Evolutionary conservation across 2,329 filamentous ascomycete genomes (phyloP).

Genomic region (Dothidotthia symphoricarpi): DNA sequence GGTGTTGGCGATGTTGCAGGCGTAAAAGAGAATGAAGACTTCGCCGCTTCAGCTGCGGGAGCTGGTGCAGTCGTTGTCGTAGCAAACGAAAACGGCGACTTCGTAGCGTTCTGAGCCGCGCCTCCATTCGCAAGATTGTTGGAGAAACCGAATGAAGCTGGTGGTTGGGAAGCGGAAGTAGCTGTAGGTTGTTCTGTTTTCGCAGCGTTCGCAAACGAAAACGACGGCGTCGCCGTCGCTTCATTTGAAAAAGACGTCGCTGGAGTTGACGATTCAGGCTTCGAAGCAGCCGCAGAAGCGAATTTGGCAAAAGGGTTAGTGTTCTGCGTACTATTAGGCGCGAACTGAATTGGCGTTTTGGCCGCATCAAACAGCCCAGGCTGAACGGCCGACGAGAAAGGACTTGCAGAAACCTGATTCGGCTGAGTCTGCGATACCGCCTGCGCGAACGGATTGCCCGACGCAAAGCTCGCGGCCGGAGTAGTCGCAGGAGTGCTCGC

Average conservation of each 20-base stretch:
- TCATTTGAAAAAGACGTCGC: neutral
- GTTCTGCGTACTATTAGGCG: constrained; percentile 6
- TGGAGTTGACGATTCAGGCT: neutral
- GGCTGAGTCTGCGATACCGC: constrained; percentile 3
- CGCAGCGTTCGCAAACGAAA: constrained; percentile 2
- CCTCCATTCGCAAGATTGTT: neutral
- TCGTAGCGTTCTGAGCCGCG: constrained; percentile 1
- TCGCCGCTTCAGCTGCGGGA: neutral
- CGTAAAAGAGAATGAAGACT: constrained; percentile 15
- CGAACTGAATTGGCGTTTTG: constrained; percentile 30
- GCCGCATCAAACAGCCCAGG: constrained; percentile 32
- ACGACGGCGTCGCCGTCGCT: neutral
- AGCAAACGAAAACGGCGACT: neutral
- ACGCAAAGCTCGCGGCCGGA: constrained; percentile 1
- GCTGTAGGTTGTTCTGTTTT: constrained; percentile 2
- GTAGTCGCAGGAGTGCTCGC: constrained; percentile 4
- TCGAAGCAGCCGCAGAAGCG: neutral
- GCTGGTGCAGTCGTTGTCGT: no score
- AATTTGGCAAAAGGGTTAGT: constrained; percentile 11
- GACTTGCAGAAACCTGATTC: neutral
- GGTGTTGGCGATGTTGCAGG: constrained; percentile 14
- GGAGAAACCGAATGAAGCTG: constrained; percentile 8
- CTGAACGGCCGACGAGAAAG: constrained; percentile 4
- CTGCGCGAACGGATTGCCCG: constrained; percentile 14
- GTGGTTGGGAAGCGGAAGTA: constrained; percentile 5